Conservation (phyloP, 2,329 filamentous ascomycete genomes). For the Didymella glomerata region DNA sequence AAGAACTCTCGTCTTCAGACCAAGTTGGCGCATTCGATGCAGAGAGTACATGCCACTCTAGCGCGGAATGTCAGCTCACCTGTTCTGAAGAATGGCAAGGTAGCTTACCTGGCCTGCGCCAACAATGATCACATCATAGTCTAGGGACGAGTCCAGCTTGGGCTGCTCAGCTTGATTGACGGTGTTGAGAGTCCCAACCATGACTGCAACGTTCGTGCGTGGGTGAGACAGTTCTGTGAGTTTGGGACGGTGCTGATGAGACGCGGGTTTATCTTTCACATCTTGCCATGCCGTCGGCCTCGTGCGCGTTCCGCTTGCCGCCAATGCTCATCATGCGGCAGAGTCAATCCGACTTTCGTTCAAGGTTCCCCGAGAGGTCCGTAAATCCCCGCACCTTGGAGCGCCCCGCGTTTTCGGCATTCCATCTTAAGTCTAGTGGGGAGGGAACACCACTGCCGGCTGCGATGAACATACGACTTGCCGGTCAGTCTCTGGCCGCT, state of each 20-base stretch:
- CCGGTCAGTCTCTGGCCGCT: neutral
- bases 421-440: conserved; percentile 7
- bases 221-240: neutral
- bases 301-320: neutral
- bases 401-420: conserved; percentile 9
- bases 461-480: neutral
- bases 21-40: conserved; percentile 47
- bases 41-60: conserved; percentile 46
- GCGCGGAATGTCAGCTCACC: neutral
- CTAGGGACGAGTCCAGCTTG: conserved; percentile 25
- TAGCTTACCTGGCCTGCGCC: conserved; percentile 43
- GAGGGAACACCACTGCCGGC: neutral
- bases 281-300: neutral
- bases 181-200: conserved; percentile 27
- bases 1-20: conserved; percentile 38
- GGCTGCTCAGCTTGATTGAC: conserved; percentile 11
- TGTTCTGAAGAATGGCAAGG: neutral
- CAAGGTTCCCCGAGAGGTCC: neutral
- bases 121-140: conserved; percentile 40
- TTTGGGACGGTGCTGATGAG: neutral
- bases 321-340: neutral
- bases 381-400: neutral
- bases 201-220: conserved; percentile 4
- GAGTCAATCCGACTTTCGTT: neutral
- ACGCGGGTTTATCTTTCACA: conserved; percentile 3